These are phyloP conservation scores for Apiospora arundinis DNA, from an alignment of 2,329 filamentous ascomycete species.

Conservation along the genomic window DNA sequence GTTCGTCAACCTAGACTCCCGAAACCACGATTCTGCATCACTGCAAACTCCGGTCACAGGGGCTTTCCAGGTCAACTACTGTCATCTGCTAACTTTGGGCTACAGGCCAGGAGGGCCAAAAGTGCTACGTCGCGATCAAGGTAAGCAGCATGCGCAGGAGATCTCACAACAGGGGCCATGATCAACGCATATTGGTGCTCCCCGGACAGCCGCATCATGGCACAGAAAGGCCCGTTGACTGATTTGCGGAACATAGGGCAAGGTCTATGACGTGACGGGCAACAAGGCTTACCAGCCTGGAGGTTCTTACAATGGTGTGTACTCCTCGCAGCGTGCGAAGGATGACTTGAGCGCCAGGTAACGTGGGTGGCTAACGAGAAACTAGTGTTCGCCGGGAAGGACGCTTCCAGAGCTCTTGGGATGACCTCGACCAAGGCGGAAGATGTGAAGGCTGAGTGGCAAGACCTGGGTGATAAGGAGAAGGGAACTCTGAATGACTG, in stretches of 20 bases:
- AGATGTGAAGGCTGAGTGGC: constrained; percentile 34
- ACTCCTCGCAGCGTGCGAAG: neutral
- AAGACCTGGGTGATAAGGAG: constrained; percentile 47
- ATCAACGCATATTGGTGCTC: neutral
- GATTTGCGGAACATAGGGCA: constrained; percentile 63
- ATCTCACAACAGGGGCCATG: neutral
- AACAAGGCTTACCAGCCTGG: constrained; percentile 86
- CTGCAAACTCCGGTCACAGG: neutral
- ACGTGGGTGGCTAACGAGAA: constrained; percentile 30
- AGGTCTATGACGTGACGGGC: constrained; percentile 90
- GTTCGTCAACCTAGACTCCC: constrained; percentile 57
- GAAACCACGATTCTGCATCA: neutral
- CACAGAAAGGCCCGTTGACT: neutral
- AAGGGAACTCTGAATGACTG: constrained; percentile 88
- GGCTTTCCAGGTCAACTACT: neutral
- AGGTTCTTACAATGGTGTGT: constrained; percentile 81
- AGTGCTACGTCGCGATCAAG: constrained; percentile 75
- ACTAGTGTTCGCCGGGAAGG: constrained; percentile 92
- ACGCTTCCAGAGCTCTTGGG: constrained; percentile 90
- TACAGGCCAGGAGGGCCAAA: constrained; percentile 67
- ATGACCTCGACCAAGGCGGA: constrained; percentile 85
- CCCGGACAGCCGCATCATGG: neutral
- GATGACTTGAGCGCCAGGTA: neutral
- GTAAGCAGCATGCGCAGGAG: constrained; percentile 43
- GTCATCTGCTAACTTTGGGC: neutral